Evolutionary conservation across 306 rosid genomes (phyloP), one percentile per base, ranked within the genome.

Genomic region (Psophocarpus tetragonolobus): DNA sequence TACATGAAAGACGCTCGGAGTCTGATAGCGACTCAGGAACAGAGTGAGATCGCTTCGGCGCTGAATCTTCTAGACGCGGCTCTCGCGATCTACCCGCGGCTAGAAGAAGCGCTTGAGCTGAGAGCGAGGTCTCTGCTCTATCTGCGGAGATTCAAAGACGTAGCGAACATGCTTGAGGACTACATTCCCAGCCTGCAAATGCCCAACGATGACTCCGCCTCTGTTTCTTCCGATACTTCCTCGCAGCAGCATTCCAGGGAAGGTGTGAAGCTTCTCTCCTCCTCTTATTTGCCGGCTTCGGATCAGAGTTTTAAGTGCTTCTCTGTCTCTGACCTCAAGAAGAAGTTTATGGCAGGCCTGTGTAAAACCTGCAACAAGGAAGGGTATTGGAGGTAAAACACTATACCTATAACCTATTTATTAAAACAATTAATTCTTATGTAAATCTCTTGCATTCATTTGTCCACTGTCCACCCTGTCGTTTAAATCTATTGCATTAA

Each of bases 251-350:
- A 85, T 6, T 90, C 91, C 1, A 87, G 88, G 54, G 98, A 94
- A 17, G 88, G 93, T 26, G 91, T 87, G 29, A 91, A 86, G 82
- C 95, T 95, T 2, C 94, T 92, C 26, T 88, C 87, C 0, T 85
- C 92, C 8, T 62, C 87, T n/a, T 86, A 84, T 10, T 85, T 86
- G 38, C 41, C 71, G 0, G 80, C 8, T 48, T 82, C 81, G 14
- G 96, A 90, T 73, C 91, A 89, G 72, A 86, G 92, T 30, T 95
- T 95, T 81, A 95, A 91, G 77, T 95, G 99, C 83, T 95, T 95
- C 88, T 95, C 99, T 51, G 90, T 95, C 6, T 91, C 98, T 0
- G 98, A 95, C 79, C 82, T 95, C 87, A 95, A 92, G 88, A 95
- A 91, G 85, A 90, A 90, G 57, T 92, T 95, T 57, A 84, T 92